phyloP scores from a whole-genome alignment of 441 rosid species.

The Eugenia klotzschiana region DNA sequence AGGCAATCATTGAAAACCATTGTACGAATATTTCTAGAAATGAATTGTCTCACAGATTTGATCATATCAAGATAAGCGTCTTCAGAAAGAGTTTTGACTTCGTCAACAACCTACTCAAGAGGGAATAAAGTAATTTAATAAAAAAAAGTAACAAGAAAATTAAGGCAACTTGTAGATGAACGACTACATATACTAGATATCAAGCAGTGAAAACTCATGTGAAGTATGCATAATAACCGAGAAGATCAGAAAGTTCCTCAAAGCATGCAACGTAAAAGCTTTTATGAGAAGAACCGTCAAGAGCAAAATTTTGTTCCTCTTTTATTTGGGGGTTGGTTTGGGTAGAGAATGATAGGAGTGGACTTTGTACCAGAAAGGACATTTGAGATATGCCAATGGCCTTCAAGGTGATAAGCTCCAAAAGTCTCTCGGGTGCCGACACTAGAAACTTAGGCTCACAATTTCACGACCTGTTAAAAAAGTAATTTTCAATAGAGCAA shows the following conservation, averaged over 20 bases:
- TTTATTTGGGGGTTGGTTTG: background rate
- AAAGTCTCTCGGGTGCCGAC: constrained; percentile 76
- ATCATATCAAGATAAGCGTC: constrained; percentile 27
- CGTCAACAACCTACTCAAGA: constrained; percentile 57
- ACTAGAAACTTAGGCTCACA: constrained; percentile 85
- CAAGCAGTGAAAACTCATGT: background rate
- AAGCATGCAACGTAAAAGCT: background rate
- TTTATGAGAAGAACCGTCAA: background rate
- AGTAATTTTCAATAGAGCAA: background rate
- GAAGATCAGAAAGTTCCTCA: background rate
- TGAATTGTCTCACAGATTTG: constrained; percentile 41
- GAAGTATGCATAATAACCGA: background rate
- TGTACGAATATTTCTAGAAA: constrained; percentile 37
- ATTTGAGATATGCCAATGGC: constrained; percentile 61
- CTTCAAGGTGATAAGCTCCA: constrained; percentile 55
- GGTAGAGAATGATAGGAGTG: background rate
- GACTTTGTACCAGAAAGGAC: constrained; percentile 54
- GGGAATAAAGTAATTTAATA: background rate
- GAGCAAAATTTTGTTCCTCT: background rate
- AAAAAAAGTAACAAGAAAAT: background rate
- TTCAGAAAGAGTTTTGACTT: constrained; percentile 21
- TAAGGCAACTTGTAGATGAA: background rate
- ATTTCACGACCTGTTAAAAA: constrained; percentile 41
- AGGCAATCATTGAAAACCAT: constrained; percentile 35
- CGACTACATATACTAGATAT: background rate